Evolutionary conservation across 2,329 filamentous ascomycete genomes (phyloP).

Genomic region (Clonostachys rosea): DNA sequence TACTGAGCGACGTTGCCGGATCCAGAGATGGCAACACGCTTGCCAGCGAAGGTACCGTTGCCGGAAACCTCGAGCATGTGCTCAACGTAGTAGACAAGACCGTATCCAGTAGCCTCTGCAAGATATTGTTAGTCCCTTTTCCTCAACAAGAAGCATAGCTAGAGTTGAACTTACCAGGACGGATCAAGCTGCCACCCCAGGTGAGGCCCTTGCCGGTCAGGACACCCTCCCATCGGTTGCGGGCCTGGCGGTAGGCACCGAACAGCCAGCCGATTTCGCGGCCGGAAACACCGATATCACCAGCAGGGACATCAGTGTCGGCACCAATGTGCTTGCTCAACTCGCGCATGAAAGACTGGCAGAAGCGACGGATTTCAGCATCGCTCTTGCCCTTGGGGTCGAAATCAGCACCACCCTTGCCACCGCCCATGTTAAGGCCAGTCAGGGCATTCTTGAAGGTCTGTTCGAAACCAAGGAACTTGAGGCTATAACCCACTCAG

Average conservation of each 20-base stretch:
- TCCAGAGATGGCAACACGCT: constrained; percentile 92
- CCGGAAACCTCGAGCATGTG: constrained; percentile 94
- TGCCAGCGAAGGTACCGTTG: constrained; percentile 80
- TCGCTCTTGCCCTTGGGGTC: constrained; percentile 98
- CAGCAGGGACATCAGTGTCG: constrained; percentile 92
- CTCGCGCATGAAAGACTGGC: constrained; percentile 92
- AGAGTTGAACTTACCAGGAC: constrained; percentile 48
- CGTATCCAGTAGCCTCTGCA: constrained; percentile 88
- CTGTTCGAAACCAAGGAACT: constrained; percentile 99
- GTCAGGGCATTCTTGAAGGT: constrained; percentile 99
- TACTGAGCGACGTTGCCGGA: constrained; percentile 98
- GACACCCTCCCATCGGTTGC: constrained; percentile 92
- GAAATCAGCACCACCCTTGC: constrained; percentile 97
- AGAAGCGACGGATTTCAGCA: constrained; percentile 96
- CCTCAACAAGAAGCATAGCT: background rate
- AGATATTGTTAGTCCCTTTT: no score
- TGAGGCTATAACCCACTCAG: constrained; percentile 53
- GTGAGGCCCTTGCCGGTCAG: constrained; percentile 90
- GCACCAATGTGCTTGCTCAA: constrained; percentile 94
- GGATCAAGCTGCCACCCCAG: constrained; percentile 93
- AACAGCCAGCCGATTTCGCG: constrained; percentile 95
- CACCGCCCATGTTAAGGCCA: constrained; percentile 83
- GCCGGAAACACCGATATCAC: constrained; percentile 90
- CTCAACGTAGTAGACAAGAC: constrained; percentile 92
- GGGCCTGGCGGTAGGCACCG: constrained; percentile 83